Percentiles rank a stretch among this genome's conserved stretches.
Conservation (phyloP, 352 stramenopile genomes). For the Phytophthora litchii region DNA sequence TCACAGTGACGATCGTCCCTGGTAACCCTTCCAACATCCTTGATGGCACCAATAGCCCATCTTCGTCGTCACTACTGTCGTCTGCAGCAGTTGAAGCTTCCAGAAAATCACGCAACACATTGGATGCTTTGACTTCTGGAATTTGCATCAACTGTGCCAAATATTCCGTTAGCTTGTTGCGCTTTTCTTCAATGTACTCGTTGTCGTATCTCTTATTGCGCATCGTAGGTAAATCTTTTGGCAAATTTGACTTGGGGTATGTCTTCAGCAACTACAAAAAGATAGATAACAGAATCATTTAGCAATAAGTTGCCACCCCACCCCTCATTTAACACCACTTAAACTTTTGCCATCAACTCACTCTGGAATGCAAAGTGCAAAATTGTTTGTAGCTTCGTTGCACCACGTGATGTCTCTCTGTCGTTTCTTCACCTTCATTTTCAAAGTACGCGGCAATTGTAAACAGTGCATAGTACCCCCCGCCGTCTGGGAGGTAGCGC, state of each 20-base stretch:
- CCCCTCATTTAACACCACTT: background rate
- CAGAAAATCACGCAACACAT: slow-evolving; percentile 64
- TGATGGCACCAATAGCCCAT: slow-evolving; percentile 34
- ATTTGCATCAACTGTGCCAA: slow-evolving; percentile 56
- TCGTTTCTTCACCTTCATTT: slow-evolving; percentile 23
- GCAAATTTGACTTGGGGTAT: slow-evolving; percentile 73
- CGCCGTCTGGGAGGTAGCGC: slow-evolving; percentile 65
- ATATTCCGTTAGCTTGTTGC: slow-evolving; percentile 65
- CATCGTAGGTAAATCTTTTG: slow-evolving; percentile 65
- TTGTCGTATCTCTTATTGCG: slow-evolving; percentile 77
- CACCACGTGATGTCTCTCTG: slow-evolving; percentile 47
- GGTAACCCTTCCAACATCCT: slow-evolving; percentile 62
- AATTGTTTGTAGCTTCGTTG: slow-evolving; percentile 78
- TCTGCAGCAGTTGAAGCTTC: slow-evolving; percentile 52
- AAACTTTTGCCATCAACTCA: slow-evolving; percentile 18
- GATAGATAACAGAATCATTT: slow-evolving; percentile 1
- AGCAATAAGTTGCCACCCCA: background rate
- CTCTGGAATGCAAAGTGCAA: slow-evolving; percentile 49
- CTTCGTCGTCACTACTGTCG: slow-evolving; percentile 66
- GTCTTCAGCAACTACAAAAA: slow-evolving; percentile 67
- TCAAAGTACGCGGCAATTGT: slow-evolving; percentile 62
- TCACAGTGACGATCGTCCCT: slow-evolving; percentile 69
- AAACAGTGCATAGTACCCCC: slow-evolving; percentile 62
- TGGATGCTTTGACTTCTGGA: slow-evolving; percentile 57
- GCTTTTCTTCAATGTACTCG: slow-evolving; percentile 80